Conservation (phyloP, 2,329 filamentous ascomycete genomes). For the Lecanicillium sp. region DNA sequence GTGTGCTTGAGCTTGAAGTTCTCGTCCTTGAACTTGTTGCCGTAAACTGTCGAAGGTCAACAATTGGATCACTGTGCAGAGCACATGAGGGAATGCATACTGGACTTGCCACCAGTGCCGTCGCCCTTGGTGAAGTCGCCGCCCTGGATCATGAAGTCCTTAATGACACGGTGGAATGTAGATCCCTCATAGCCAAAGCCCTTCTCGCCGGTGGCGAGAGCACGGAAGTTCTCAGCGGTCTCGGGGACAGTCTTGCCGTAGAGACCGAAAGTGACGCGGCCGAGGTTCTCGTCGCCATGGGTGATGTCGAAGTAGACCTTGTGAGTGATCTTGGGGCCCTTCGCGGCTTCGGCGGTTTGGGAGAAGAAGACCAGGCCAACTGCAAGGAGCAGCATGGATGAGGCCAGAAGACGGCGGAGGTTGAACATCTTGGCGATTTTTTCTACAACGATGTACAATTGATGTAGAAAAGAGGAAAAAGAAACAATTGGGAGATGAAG, state of each 20-base stretch:
- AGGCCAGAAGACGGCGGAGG: constrained; percentile 63
- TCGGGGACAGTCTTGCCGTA: constrained; percentile 85
- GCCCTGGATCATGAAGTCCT: constrained; percentile 87
- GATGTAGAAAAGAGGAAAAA: constrained; percentile 10
- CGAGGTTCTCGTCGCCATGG: constrained; percentile 67
- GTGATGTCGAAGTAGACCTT: constrained; percentile 88
- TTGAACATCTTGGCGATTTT: constrained; percentile 59
- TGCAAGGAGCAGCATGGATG: constrained; percentile 70
- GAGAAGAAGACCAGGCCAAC: constrained; percentile 70
- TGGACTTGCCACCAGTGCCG: constrained; percentile 80
- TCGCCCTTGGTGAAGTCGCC: constrained; percentile 82
- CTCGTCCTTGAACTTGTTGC: constrained; percentile 77
- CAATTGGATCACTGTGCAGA: constrained; percentile 10
- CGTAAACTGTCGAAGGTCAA: constrained; percentile 58
- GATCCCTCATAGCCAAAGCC: constrained; percentile 79
- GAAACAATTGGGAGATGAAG: constrained; percentile 13
- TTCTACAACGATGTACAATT: neutral
- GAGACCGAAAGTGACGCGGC: constrained; percentile 73
- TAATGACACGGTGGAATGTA: constrained; percentile 84
- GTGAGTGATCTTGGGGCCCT: constrained; percentile 92
- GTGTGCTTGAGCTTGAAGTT: constrained; percentile 94
- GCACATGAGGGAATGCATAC: constrained; percentile 39
- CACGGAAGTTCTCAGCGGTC: constrained; percentile 68
- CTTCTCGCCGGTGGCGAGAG: constrained; percentile 79
- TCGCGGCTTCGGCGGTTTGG: constrained; percentile 65